Conservation (phyloP, 2,329 filamentous ascomycete genomes). For the Endoconidiophora laricicola region DNA sequence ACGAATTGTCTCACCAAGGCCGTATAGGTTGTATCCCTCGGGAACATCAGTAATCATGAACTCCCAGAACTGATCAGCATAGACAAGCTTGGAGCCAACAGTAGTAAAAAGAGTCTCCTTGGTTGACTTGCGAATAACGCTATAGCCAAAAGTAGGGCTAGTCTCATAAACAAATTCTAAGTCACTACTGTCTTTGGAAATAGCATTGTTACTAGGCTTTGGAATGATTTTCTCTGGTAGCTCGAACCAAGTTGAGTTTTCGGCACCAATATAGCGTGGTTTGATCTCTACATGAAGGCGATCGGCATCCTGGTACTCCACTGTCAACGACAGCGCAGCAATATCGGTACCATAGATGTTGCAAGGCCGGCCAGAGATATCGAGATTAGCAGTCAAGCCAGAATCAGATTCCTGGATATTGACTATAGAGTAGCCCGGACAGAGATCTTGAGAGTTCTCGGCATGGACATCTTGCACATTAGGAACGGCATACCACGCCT, state of each 20-base stretch:
- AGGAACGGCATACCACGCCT: constrained; percentile 9
- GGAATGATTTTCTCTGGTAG: constrained; percentile 47
- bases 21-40: constrained; percentile 59
- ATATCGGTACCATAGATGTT: constrained; percentile 68
- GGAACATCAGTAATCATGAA: constrained; percentile 45
- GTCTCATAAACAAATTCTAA: constrained; percentile 37
- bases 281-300: constrained; percentile 55
- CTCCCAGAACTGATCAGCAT: constrained; percentile 64
- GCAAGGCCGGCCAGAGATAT: constrained; percentile 52
- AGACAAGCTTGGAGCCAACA: constrained; percentile 45
- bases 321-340: constrained; percentile 44
- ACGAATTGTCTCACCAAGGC: constrained; percentile 58
- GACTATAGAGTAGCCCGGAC: constrained; percentile 51
- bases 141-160: constrained; percentile 49
- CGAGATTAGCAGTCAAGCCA: constrained; percentile 52
- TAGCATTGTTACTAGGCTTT: constrained; percentile 44
- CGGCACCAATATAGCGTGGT: constrained; percentile 42
- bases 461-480: constrained; percentile 12
- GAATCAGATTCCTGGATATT: constrained; percentile 35
- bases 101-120: constrained; percentile 55
- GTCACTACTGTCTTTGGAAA: constrained; percentile 48
- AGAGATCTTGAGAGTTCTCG: constrained; percentile 25
- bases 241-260: constrained; percentile 50
- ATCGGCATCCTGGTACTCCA: constrained; percentile 49
- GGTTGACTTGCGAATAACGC: constrained; percentile 39